phyloP scores from a whole-genome alignment of 1,284 basidiomycete species.

The Cryptococcus neoformans region DNA sequence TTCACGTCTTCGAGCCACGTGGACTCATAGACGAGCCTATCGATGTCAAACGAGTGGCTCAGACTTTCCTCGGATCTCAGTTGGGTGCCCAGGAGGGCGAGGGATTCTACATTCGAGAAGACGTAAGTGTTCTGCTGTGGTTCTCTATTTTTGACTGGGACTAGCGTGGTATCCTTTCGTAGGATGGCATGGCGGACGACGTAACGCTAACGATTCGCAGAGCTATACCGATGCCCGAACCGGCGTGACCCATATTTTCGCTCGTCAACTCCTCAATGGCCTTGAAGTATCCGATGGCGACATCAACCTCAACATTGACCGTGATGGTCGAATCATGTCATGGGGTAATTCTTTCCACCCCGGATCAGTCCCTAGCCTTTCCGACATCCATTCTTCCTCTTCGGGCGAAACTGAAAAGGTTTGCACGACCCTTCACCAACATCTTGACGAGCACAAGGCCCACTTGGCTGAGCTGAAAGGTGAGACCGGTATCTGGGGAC shows the following conservation, averaged over 20 bases:
- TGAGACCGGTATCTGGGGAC: conserved; percentile 56
- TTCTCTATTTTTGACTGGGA: neutral
- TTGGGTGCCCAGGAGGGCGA: conserved; percentile 28
- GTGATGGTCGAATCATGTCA: conserved; percentile 69
- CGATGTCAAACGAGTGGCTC: conserved; percentile 28
- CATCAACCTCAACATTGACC: conserved; percentile 79
- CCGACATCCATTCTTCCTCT: conserved; percentile 14
- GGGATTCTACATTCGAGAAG: conserved; percentile 45
- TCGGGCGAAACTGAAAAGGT: conserved; percentile 19
- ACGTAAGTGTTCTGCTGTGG: conserved; percentile 39
- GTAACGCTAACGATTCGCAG: conserved; percentile 49
- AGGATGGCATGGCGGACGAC: neutral
- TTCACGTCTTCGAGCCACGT: conserved; percentile 1
- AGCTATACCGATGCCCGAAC: conserved; percentile 81
- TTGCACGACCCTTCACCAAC: conserved; percentile 21
- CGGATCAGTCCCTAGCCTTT: conserved; percentile 18
- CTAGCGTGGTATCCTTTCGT: neutral
- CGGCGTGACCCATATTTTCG: conserved; percentile 79
- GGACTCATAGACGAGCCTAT: conserved; percentile 9
- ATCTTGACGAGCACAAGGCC: conserved; percentile 22
- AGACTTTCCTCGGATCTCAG: conserved; percentile 27
- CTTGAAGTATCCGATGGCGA: conserved; percentile 84
- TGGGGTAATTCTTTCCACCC: conserved; percentile 59
- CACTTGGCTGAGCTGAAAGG: conserved; percentile 20
- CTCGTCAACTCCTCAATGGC: conserved; percentile 74